Evolutionary conservation across 805 yeast species (phyloP).

Genomic region (Pichia exigua): DNA sequence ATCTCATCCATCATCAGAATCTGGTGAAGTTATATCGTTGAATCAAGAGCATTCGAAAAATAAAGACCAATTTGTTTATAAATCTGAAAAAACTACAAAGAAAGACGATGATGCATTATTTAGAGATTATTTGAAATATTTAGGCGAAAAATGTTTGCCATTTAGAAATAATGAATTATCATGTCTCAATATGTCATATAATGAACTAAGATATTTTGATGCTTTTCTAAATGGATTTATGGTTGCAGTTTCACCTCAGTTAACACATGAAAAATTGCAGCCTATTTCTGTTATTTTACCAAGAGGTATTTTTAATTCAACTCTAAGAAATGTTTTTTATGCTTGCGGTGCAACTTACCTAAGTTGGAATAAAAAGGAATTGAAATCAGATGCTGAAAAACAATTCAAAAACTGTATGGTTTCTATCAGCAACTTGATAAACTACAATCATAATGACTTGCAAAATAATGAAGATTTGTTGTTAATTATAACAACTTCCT

Average conservation of each 20-base stretch:
- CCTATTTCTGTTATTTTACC: slow-evolving; percentile 36
- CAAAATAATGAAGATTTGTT: background rate
- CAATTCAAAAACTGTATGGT: background rate
- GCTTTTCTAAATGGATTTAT: slow-evolving; percentile 36
- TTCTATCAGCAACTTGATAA: slow-evolving; percentile 15
- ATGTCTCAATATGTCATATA: background rate
- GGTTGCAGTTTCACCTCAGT: slow-evolving; percentile 34
- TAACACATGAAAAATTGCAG: slow-evolving; percentile 33
- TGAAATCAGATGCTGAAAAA: background rate
- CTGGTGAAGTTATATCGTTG: background rate
- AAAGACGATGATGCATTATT: slow-evolving; percentile 13
- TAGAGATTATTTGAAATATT: slow-evolving; percentile 33
- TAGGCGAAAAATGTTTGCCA: slow-evolving; percentile 15
- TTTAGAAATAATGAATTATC: background rate
- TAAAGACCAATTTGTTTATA: background rate
- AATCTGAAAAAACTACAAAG: background rate
- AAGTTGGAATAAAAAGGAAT: slow-evolving; percentile 13
- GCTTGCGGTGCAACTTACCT: slow-evolving; percentile 37
- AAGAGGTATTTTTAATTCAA: slow-evolving; percentile 24
- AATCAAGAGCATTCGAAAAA: background rate
- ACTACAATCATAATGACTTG: background rate
- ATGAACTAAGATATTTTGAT: slow-evolving; percentile 16
- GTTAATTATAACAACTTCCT: background rate
- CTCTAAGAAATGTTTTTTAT: slow-evolving; percentile 29
- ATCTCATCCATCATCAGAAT: background rate